Conservation (phyloP, 164 flowering plant species). For the Nelumbo lutea region DNA sequence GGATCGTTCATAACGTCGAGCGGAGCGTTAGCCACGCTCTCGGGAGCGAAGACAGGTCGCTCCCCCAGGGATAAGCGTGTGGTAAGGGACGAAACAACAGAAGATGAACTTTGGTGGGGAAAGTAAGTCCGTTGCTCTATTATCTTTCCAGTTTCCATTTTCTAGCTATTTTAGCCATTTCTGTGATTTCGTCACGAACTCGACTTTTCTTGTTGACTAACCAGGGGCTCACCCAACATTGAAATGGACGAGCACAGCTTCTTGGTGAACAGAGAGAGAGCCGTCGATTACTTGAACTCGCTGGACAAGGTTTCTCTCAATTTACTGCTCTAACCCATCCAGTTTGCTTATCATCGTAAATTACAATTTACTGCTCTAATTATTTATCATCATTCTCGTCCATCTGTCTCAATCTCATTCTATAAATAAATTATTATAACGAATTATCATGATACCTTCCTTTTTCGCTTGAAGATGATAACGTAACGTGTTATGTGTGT, state of each 20-base stretch:
- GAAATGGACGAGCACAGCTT: conserved; percentile 99
- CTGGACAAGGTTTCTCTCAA: conserved; percentile 70
- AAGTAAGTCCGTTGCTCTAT: conserved; percentile 48
- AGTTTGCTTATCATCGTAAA: neutral
- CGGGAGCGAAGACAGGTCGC: conserved; percentile 97
- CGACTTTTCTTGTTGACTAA: neutral
- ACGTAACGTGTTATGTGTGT: too few relatives aligned
- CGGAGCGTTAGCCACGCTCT: conserved; percentile 90
- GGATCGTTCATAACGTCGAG: conserved; percentile 84
- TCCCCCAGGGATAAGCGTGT: conserved; percentile 93
- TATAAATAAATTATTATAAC: too few relatives aligned
- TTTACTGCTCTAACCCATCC: neutral
- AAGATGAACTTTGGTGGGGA: conserved; percentile 98
- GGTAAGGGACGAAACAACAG: conserved; percentile 78
- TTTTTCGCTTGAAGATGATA: too few relatives aligned
- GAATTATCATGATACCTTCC: too few relatives aligned
- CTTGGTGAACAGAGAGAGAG: conserved; percentile 92
- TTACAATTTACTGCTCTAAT: neutral
- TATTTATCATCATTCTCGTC: too few relatives aligned
- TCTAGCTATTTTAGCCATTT: neutral
- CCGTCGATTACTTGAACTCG: conserved; percentile 95
- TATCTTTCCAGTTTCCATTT: neutral
- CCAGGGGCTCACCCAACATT: conserved; percentile 96
- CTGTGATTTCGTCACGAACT: neutral
- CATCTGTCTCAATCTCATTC: too few relatives aligned